These are phyloP conservation scores for Microthyrium microscopicum DNA, from an alignment of 2,329 filamentous ascomycete genomes.

Conservation along the genomic window DNA sequence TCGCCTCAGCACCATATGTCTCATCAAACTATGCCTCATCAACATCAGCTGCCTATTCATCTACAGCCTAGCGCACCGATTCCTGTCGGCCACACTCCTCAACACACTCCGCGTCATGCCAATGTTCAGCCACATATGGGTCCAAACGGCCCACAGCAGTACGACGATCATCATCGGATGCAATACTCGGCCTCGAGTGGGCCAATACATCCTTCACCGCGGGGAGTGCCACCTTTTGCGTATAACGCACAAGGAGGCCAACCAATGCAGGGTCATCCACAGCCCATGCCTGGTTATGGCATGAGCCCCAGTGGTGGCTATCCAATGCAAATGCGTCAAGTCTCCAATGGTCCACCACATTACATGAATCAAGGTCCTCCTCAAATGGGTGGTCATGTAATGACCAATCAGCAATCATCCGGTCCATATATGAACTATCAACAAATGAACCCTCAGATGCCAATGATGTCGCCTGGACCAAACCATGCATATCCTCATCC, in stretches of 20 bases:
- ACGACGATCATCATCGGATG: slow-evolving; percentile 75
- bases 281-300: slow-evolving; percentile 53
- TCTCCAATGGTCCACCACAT: slow-evolving; percentile 49
- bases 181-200: slow-evolving; percentile 68
- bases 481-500: slow-evolving; percentile 51
- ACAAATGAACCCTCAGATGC: slow-evolving; percentile 21
- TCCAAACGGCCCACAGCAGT: slow-evolving; percentile 45
- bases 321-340: slow-evolving; percentile 49
- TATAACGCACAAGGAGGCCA: slow-evolving; percentile 54
- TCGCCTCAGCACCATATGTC: slow-evolving; percentile 46
- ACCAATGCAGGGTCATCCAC: slow-evolving; percentile 27
- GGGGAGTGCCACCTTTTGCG: slow-evolving; percentile 51
- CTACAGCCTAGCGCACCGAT: slow-evolving; percentile 41
- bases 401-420: slow-evolving; percentile 77
- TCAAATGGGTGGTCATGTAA: slow-evolving; percentile 35
- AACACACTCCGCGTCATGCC: slow-evolving; percentile 63
- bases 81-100: slow-evolving; percentile 51
- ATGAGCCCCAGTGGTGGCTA: slow-evolving; percentile 54
- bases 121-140: slow-evolving; percentile 55
- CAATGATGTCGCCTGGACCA: slow-evolving; percentile 60
- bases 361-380: slow-evolving; percentile 46
- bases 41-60: slow-evolving; percentile 70
- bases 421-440: no score
- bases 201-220: slow-evolving; percentile 65
- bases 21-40: slow-evolving; percentile 58